A percentile compares a stretch with the other conserved stretches of the same genome.
Evolutionary conservation across 2,329 filamentous ascomycete species (phyloP).

Genomic region (Sphaerostilbella broomeana): DNA sequence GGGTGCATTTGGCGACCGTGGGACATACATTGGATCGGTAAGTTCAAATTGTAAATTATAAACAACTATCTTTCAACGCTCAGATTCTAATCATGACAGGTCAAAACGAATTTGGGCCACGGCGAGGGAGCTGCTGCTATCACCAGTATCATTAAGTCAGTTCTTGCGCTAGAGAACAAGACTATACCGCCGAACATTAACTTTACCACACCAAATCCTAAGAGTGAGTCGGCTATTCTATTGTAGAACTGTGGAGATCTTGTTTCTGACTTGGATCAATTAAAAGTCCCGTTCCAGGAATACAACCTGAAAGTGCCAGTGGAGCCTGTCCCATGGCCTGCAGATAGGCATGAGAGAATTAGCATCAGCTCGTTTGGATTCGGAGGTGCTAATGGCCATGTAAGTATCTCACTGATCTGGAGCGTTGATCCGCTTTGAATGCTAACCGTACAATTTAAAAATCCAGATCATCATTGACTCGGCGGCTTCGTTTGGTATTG

Average conservation of each 20-base stretch:
- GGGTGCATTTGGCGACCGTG: constrained; percentile 22
- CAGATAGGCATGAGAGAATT: constrained; percentile 22
- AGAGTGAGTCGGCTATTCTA: too few relatives aligned
- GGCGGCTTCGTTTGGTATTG: neutral
- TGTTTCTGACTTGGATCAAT: too few relatives aligned
- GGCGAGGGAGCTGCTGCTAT: constrained; percentile 38
- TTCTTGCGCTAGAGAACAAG: constrained; percentile 33
- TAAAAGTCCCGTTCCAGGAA: too few relatives aligned
- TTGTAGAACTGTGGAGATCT: too few relatives aligned
- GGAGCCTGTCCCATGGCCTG: constrained; percentile 27
- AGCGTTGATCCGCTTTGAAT: too few relatives aligned
- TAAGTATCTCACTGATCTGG: too few relatives aligned
- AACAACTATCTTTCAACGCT: too few relatives aligned
- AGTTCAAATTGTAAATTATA: constrained; percentile 4
- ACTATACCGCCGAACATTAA: constrained; percentile 36
- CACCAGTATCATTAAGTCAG: constrained; percentile 35
- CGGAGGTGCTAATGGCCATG: constrained; percentile 31
- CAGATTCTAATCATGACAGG: constrained; percentile 6
- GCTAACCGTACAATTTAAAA: too few relatives aligned
- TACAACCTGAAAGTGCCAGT: constrained; percentile 25
- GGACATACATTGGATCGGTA: constrained; percentile 25
- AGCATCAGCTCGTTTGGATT: constrained; percentile 31
- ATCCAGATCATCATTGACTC: neutral
- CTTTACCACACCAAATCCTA: constrained; percentile 28
- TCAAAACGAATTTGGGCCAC: constrained; percentile 39